phyloP scores from a whole-genome alignment of 1,284 basidiomycete genomes.

The Amylostereum areolatum region DNA sequence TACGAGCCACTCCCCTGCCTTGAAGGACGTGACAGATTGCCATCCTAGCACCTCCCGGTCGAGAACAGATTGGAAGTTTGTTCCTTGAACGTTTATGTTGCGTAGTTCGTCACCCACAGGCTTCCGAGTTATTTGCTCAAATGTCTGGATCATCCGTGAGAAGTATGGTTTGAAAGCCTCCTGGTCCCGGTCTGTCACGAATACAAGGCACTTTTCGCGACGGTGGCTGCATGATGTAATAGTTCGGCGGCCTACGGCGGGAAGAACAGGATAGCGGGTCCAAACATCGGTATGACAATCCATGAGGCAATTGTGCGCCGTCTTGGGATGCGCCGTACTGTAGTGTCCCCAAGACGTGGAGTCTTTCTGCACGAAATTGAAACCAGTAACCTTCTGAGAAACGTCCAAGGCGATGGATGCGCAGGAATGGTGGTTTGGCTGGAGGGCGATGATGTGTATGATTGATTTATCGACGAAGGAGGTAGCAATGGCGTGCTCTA shows the following conservation, averaged over 20 bases:
- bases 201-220: conserved; percentile 26
- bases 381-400: conserved; percentile 47
- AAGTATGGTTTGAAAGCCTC: conserved; percentile 31
- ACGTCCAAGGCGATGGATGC: conserved; percentile 42
- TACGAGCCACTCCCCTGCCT: conserved; percentile 57
- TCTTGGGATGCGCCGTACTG: conserved; percentile 7
- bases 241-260: conserved; percentile 28
- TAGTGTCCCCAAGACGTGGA: conserved; percentile 12
- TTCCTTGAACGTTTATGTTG: conserved; percentile 8
- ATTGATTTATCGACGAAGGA: too few species aligned
- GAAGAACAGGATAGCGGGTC: conserved; percentile 54
- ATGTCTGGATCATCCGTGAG: conserved; percentile 31
- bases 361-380: conserved; percentile 39
- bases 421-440: conserved; percentile 23
- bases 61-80: conserved; percentile 14
- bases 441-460: conserved; percentile 37
- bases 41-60: not conserved
- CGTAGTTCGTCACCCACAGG: conserved; percentile 34
- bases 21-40: conserved; percentile 30
- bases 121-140: conserved; percentile 38
- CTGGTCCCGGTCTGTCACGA: conserved; percentile 31
- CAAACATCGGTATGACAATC: conserved; percentile 56
- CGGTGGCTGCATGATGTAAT: conserved; percentile 25
- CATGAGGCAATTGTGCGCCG: conserved; percentile 43
- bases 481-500: conserved; percentile 28